Evolutionary conservation across 768 basidiomycete species (phyloP).

Genomic region (Neoboletus brunneissimus): DNA sequence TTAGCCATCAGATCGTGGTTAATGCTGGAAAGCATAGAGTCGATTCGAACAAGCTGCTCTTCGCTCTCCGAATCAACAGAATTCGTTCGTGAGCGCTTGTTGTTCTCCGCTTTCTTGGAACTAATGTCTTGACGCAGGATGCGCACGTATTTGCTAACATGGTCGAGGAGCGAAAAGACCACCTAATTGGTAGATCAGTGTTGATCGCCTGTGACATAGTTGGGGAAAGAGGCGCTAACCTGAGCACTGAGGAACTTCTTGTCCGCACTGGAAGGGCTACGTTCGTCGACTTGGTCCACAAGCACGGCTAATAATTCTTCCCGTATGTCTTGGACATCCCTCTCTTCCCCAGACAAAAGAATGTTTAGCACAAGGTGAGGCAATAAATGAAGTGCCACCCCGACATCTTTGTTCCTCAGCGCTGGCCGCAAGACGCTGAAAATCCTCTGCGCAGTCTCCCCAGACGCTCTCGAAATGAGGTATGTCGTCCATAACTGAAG

Average conservation of each 20-base stretch:
- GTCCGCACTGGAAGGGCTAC: conserved; percentile 60
- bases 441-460: conserved; percentile 56
- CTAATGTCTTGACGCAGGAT: conserved; percentile 64
- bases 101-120: conserved; percentile 45
- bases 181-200: conserved; percentile 49
- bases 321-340: conserved; percentile 62
- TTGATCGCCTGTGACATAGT: background rate
- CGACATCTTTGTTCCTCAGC: conserved; percentile 84
- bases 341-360: conserved; percentile 68
- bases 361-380: conserved; percentile 90
- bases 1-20: conserved; percentile 87
- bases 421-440: conserved; percentile 79
- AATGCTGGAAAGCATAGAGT: conserved; percentile 79
- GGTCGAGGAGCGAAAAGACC: conserved; percentile 92
- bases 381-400: conserved; percentile 88
- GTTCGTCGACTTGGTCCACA: conserved; percentile 75
- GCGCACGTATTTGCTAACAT: conserved; percentile 87
- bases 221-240: conserved; percentile 41
- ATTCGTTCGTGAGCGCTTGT: conserved; percentile 46
- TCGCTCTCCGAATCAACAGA: conserved; percentile 39
- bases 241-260: conserved; percentile 93
- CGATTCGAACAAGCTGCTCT: conserved; percentile 67
- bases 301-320: conserved; percentile 78
- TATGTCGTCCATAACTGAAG: conserved; percentile 84
- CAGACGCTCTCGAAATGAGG: conserved; percentile 67